Base-by-base conservation (phyloP, 2,329 filamentous ascomycete genomes). In the Tolypocladium inflatum region DNA sequence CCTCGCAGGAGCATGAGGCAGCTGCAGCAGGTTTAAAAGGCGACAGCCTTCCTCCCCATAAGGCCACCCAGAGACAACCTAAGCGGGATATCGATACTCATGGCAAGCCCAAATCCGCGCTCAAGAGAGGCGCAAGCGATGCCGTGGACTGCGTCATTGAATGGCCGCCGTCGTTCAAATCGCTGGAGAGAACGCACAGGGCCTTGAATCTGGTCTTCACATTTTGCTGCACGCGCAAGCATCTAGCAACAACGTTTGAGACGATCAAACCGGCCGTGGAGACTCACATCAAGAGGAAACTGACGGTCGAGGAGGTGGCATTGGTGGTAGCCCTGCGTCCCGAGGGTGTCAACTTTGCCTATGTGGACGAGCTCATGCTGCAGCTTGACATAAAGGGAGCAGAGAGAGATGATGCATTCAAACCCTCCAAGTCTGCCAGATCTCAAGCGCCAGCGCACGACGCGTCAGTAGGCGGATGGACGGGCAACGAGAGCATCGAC, bases 191-290 rank as follows among this genome's bases (percentile, higher is more conserved):
- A 69, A 89, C 87, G 0, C 89, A 97, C 70, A 83, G 86, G 60
- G 93, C 94, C 1, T 75, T 99, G 60, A 99, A 96, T 65, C 76
- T 97, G 2, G 91, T 97, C 1, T 96, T 91, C 66, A 97, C 94
- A 0, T 97, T 99, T 69, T 96, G 91, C 75, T 94, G 87, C 69
- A 93, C 93, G 1, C 86, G 94, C 52, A 97, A 96, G 69, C 90
- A 97, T 66, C 80, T 97, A 35, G 86, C 90, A 0, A 97, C 94
- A 0, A 97, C 93, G 0, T 91, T 97, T 63, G 89, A 94, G 19
- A 96, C 88, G 7, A 89, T 99, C 53, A 91, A 87, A 64, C 82
- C 85, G 10, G 84, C 93, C 0, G 93, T 97, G 1, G 91, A 97
- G 71, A 83, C 83, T 0, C 91, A 97, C 68, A 91, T 86, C 60